A percentile compares a stretch with the other conserved stretches of the same genome.
These are phyloP conservation scores for Neophaeococcomyces aloes DNA, from an alignment of 2,329 filamentous ascomycete genomes.

Conservation along the genomic window DNA sequence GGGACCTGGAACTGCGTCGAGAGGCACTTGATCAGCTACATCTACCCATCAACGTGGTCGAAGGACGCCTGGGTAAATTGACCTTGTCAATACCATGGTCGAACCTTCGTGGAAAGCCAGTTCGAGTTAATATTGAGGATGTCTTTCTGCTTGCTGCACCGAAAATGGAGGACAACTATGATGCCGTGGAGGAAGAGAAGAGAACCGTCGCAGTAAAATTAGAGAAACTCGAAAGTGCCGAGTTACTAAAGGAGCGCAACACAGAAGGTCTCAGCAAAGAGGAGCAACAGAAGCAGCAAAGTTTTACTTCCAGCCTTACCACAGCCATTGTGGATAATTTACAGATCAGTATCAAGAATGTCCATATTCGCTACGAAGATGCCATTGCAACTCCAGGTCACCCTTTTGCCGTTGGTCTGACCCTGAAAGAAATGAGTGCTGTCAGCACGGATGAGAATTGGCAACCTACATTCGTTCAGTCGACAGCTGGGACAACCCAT, in stretches of 20 bases:
- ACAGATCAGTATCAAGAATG: conserved; percentile 95
- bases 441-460: conserved; percentile 91
- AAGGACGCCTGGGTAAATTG: conserved; percentile 85
- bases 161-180: conserved; percentile 87
- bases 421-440: conserved; percentile 90
- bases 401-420: conserved; percentile 85
- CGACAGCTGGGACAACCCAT: conserved; percentile 70
- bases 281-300: conserved; percentile 95
- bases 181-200: conserved; percentile 82
- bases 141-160: conserved; percentile 91
- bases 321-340: conserved; percentile 98
- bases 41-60: conserved; percentile 89
- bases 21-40: conserved; percentile 96
- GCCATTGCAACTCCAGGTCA: conserved; percentile 90
- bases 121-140: conserved; percentile 92
- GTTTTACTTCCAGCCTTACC: conserved; percentile 86
- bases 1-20: conserved; percentile 79
- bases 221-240: conserved; percentile 94
- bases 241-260: conserved; percentile 82
- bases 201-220: conserved; percentile 89
- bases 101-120: conserved; percentile 84
- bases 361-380: conserved; percentile 96
- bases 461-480: conserved; percentile 92
- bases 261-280: conserved; percentile 89
- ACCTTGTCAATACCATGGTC: conserved; percentile 95